These are phyloP conservation scores for Gynostemma pentaphyllum DNA, from an alignment of 306 rosid species.

Conservation along the genomic window DNA sequence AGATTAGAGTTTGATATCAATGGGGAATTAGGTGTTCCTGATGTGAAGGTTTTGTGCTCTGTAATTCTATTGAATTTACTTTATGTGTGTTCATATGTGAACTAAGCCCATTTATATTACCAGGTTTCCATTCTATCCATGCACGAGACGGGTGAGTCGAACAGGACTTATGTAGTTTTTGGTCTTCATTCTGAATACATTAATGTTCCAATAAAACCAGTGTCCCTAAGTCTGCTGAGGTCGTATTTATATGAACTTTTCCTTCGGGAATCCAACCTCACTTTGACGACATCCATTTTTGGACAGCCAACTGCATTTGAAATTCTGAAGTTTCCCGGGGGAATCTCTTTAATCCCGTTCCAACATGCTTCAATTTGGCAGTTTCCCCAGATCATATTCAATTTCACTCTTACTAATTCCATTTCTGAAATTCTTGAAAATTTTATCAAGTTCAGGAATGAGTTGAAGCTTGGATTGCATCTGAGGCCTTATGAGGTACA, in stretches of 20 bases:
- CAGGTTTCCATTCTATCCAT: slow-evolving; percentile 79
- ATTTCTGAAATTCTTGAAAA: slow-evolving; percentile 45
- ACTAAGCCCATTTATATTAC: slow-evolving; percentile 6
- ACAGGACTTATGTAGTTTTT: slow-evolving; percentile 54
- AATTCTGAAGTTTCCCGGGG: slow-evolving; percentile 66
- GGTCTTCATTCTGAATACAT: slow-evolving; percentile 74
- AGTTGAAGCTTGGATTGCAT: slow-evolving; percentile 54
- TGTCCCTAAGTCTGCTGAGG: slow-evolving; percentile 55
- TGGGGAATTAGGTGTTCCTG: slow-evolving; percentile 65
- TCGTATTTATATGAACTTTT: slow-evolving; percentile 61
- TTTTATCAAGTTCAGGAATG: slow-evolving; percentile 43
- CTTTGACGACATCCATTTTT: slow-evolving; percentile 50
- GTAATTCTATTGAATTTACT: slow-evolving; percentile 10
- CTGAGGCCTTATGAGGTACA: slow-evolving; percentile 64
- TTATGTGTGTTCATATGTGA: background rate
- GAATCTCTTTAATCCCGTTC: slow-evolving; percentile 60
- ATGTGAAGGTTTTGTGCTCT: slow-evolving; percentile 46
- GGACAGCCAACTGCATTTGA: slow-evolving; percentile 64
- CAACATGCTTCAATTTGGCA: slow-evolving; percentile 54
- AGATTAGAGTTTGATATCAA: slow-evolving; percentile 66
- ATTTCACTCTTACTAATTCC: slow-evolving; percentile 72
- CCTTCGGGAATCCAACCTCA: slow-evolving; percentile 62
- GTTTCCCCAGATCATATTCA: slow-evolving; percentile 59
- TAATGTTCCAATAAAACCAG: slow-evolving; percentile 48
- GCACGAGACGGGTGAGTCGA: slow-evolving; percentile 43